A percentile compares a stretch with the other conserved stretches of the same genome.
Evolutionary conservation across 2,329 filamentous ascomycete species (phyloP).

Genomic region (Knoxdaviesia capensis): DNA sequence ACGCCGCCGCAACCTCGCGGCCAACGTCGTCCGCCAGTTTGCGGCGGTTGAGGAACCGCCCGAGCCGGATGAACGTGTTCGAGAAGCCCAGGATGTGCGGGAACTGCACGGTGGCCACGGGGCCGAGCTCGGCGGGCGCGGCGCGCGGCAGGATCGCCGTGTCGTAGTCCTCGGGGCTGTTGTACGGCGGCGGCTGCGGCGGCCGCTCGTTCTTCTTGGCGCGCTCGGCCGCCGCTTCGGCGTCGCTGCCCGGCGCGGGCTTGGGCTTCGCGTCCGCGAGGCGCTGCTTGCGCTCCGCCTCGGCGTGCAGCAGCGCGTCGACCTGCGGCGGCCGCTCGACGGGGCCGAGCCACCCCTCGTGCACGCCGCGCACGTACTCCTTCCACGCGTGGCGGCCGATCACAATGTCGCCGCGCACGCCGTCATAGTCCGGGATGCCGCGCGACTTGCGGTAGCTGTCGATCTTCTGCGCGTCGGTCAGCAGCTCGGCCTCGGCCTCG

Average conservation of each 20-base stretch:
- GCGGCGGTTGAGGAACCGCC: constrained; percentile 72
- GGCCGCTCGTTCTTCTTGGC: constrained; percentile 35
- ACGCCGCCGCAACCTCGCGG: constrained; percentile 68
- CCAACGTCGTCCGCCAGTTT: constrained; percentile 74
- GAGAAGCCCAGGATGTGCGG: constrained; percentile 85
- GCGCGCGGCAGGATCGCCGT: constrained; percentile 40
- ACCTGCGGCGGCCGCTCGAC: constrained; percentile 37
- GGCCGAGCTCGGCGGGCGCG: constrained; percentile 52
- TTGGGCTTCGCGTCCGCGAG: too few species aligned
- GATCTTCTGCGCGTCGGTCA: constrained; percentile 32
- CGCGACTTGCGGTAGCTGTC: constrained; percentile 42
- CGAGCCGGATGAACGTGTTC: constrained; percentile 71
- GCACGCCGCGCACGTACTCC: constrained; percentile 80
- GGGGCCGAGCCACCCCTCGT: constrained; percentile 92
- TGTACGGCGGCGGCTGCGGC: constrained; percentile 52
- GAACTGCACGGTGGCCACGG: constrained; percentile 52
- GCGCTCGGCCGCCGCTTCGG: constrained; percentile 17
- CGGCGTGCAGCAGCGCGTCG: constrained; percentile 9
- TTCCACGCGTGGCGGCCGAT: constrained; percentile 92
- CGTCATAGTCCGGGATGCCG: constrained; percentile 51
- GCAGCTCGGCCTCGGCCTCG: constrained; percentile 24
- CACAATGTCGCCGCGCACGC: constrained; percentile 64
- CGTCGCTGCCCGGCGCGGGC: constrained; percentile 8
- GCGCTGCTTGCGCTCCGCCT: constrained; percentile 6
- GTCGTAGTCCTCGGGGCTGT: constrained; percentile 51